phyloP scores from a whole-genome alignment of 768 basidiomycete genomes.

The Amanita exitialis region DNA sequence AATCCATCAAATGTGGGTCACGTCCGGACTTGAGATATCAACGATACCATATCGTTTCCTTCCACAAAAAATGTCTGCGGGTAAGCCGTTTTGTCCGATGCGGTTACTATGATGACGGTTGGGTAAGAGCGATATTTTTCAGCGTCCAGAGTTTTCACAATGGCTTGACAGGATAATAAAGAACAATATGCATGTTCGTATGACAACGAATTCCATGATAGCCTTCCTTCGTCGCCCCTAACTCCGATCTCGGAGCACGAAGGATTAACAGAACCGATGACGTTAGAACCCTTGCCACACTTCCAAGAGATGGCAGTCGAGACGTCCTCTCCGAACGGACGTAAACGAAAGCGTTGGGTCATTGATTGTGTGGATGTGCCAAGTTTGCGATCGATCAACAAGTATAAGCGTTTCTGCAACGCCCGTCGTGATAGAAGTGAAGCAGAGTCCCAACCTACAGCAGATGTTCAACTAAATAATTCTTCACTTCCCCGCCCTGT shows the following conservation, averaged over 20 bases:
- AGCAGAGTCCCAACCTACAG: not conserved
- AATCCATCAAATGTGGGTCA: not conserved
- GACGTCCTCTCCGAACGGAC: not conserved
- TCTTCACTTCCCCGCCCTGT: not conserved
- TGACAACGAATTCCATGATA: not conserved
- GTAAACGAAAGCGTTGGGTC: not conserved
- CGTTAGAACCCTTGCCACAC: not conserved
- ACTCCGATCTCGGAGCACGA: not conserved
- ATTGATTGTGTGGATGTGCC: not conserved
- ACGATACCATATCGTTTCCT: not conserved
- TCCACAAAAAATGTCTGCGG: not conserved
- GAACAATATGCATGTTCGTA: not conserved
- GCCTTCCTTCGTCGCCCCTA: not conserved
- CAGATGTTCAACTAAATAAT: not conserved
- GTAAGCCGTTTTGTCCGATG: not conserved
- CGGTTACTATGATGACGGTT: slow-evolving; percentile 6
- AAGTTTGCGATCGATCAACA: not conserved
- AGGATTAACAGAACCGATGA: not conserved
- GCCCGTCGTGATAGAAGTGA: not conserved
- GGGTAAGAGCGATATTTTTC: slow-evolving; percentile 1
- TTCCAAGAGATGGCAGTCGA: not conserved
- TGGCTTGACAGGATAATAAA: not conserved
- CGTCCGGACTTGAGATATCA: slow-evolving; percentile 2
- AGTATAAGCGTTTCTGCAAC: not conserved
- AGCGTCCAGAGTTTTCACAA: not conserved